Conservation (phyloP, 192 early-diverging fungal genomes). For the Coemansia sp. region DNA sequence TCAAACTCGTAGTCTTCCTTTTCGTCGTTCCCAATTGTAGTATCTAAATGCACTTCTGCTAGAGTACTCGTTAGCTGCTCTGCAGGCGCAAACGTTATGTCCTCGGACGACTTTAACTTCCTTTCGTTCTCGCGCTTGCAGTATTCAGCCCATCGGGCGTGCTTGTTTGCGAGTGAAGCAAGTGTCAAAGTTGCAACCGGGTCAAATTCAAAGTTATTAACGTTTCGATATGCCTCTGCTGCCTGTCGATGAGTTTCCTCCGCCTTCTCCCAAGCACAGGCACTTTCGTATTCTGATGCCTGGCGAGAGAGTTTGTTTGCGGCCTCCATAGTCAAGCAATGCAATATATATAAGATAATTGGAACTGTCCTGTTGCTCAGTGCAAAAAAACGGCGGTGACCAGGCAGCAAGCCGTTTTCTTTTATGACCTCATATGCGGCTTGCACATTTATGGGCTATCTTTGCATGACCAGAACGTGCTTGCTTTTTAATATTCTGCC, state of each 20-base stretch:
- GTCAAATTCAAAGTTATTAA: slow-evolving; percentile 38
- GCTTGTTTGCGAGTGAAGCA: slow-evolving; percentile 38
- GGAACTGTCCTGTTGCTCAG: too few species aligned
- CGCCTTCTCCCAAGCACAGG: slow-evolving; percentile 28
- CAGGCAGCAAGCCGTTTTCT: neutral
- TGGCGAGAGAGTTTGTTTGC: slow-evolving; percentile 35
- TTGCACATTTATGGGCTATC: neutral
- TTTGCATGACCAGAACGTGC: too few species aligned
- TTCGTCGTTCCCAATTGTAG: slow-evolving; percentile 3
- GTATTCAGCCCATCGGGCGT: slow-evolving; percentile 44
- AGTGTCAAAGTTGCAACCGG: slow-evolving; percentile 46
- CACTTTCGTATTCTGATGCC: slow-evolving; percentile 30
- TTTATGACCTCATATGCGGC: neutral
- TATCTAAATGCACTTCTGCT: neutral
- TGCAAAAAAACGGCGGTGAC: too few species aligned
- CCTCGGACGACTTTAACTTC: neutral
- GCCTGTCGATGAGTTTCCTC: slow-evolving; percentile 27
- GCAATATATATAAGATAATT: neutral
- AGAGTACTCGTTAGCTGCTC: neutral
- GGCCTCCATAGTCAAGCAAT: slow-evolving; percentile 25
- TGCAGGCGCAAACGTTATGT: neutral
- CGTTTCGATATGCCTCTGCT: slow-evolving; percentile 22
- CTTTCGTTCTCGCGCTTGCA: slow-evolving; percentile 34
- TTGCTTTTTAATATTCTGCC: too few species aligned
- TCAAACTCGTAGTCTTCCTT: slow-evolving; percentile 49